These are phyloP conservation scores for Candida tropicalis DNA, from an alignment of 1,139 yeast genomes.

Conservation along the genomic window DNA sequence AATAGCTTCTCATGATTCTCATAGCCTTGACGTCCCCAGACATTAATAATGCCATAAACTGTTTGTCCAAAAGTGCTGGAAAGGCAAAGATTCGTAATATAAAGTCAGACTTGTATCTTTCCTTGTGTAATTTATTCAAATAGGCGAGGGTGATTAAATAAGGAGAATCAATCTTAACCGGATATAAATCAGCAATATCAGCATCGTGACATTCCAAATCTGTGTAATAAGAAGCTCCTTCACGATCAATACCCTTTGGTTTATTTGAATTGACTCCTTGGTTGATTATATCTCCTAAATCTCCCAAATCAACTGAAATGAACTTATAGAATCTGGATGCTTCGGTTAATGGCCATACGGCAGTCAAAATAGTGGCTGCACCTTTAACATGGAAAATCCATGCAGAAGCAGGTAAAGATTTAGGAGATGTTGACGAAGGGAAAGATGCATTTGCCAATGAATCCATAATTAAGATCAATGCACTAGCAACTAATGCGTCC, in stretches of 20 bases:
- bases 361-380: conserved; percentile 91
- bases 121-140: conserved; percentile 80
- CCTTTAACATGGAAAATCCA: conserved; percentile 98
- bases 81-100: conserved; percentile 87
- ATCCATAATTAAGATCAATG: conserved; percentile 86
- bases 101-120: conserved; percentile 81
- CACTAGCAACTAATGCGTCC: conserved; percentile 91
- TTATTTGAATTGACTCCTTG: conserved; percentile 35
- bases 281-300: conserved; percentile 77
- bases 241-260: conserved; percentile 17
- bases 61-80: conserved; percentile 86
- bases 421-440: conserved; percentile 62
- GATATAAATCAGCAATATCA: conserved; percentile 81
- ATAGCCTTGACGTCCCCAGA: conserved; percentile 85
- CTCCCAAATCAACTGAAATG: conserved; percentile 79
- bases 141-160: conserved; percentile 85
- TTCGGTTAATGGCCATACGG: conserved; percentile 92
- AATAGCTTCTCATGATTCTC: conserved; percentile 88
- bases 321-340: conserved; percentile 72
- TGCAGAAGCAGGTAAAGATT: conserved; percentile 84
- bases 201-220: conserved; percentile 84
- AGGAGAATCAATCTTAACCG: conserved; percentile 81
- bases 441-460: conserved; percentile 90
- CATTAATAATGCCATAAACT: conserved; percentile 73
- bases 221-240: conserved; percentile 41